Percentiles rank a stretch among this genome's conserved stretches.
phyloP scores from a whole-genome alignment of 2,329 filamentous ascomycete genomes.

The Ophiostoma sp. region DNA sequence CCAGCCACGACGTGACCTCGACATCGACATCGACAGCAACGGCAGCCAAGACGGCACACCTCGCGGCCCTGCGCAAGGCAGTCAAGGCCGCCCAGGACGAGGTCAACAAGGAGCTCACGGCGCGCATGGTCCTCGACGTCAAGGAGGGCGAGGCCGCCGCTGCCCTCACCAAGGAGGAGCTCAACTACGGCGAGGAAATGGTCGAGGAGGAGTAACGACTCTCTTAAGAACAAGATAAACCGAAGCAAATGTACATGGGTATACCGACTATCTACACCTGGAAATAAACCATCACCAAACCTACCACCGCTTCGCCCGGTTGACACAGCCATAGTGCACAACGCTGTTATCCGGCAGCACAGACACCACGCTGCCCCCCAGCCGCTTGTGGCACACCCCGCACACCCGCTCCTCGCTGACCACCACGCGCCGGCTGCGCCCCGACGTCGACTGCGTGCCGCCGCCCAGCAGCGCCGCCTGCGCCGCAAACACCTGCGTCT shows the following conservation, averaged over 20 bases:
- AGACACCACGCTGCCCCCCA: slow-evolving; percentile 86
- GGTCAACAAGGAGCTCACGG: slow-evolving; percentile 66
- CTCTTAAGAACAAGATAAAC: slow-evolving; percentile 5
- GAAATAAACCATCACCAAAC: neutral
- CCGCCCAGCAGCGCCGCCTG: slow-evolving; percentile 59
- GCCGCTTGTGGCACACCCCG: slow-evolving; percentile 84
- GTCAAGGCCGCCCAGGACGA: slow-evolving; percentile 55
- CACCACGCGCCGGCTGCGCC: slow-evolving; percentile 62
- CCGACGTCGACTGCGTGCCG: slow-evolving; percentile 57
- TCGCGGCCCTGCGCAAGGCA: slow-evolving; percentile 54
- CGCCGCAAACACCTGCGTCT: slow-evolving; percentile 70
- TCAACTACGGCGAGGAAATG: slow-evolving; percentile 82
- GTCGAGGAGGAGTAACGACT: slow-evolving; percentile 59
- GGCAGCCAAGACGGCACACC: slow-evolving; percentile 52
- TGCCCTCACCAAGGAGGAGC: slow-evolving; percentile 59
- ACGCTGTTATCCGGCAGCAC: slow-evolving; percentile 79
- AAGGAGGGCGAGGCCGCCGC: slow-evolving; percentile 42
- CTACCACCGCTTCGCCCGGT: slow-evolving; percentile 7
- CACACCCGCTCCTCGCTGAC: slow-evolving; percentile 86
- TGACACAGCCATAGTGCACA: slow-evolving; percentile 74
- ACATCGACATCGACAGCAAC: slow-evolving; percentile 27
- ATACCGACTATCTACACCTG: slow-evolving; percentile 6
- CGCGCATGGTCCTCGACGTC: slow-evolving; percentile 65
- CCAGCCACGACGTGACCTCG: slow-evolving; percentile 23
- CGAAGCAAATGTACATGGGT: neutral